Conservation (phyloP, 257 asterid genomes). For the Solanum arcanum region DNA sequence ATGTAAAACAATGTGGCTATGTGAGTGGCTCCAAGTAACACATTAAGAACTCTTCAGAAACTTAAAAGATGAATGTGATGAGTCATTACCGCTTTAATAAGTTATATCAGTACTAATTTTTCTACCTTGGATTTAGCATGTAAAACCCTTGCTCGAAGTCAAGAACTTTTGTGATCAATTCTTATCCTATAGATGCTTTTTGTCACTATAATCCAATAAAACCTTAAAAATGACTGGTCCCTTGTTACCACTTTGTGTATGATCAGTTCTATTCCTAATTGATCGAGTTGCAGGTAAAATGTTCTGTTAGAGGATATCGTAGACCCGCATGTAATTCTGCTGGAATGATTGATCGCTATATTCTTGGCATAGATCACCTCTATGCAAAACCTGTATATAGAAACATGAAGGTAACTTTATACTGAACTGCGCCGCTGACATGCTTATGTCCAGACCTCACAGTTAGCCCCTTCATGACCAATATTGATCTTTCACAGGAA, state of each 20-base stretch:
- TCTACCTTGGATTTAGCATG: neutral
- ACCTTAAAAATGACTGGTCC: neutral
- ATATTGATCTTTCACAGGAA: constrained; percentile 26
- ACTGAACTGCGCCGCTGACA: neutral
- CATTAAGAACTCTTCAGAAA: neutral
- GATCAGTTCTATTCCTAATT: neutral
- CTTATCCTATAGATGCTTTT: neutral
- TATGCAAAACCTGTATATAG: constrained; percentile 64
- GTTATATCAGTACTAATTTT: neutral
- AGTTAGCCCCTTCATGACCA: neutral
- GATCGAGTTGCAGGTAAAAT: constrained; percentile 44
- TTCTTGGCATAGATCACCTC: constrained; percentile 64
- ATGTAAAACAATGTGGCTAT: neutral
- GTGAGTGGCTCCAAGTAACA: neutral
- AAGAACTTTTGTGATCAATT: neutral
- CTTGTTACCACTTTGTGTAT: neutral
- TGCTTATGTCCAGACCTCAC: neutral
- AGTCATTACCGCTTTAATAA: neutral
- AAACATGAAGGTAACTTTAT: constrained; percentile 52
- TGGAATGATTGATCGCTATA: constrained; percentile 66
- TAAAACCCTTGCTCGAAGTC: neutral
- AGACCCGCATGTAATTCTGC: constrained; percentile 88
- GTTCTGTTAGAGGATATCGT: constrained; percentile 71
- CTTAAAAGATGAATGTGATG: neutral
- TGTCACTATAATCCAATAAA: neutral